Percentiles rank a stretch among this genome's conserved stretches.
phyloP scores from a whole-genome alignment of 768 basidiomycete genomes.

The Rubroboletus satanas region DNA sequence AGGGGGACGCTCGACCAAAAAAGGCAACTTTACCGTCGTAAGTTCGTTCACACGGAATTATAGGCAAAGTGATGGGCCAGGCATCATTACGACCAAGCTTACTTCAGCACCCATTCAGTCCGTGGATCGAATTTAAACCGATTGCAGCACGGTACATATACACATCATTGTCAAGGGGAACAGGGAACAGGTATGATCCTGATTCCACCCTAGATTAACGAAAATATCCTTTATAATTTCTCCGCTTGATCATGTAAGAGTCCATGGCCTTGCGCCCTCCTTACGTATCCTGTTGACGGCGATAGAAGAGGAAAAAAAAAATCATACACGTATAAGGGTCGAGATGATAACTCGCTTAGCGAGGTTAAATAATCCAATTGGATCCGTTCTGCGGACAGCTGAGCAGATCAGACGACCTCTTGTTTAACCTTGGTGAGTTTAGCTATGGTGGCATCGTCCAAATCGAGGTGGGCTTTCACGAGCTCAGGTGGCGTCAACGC shows the following conservation, averaged over 20 bases:
- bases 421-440: conserved; percentile 51
- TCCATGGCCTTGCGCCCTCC: background rate
- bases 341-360: background rate
- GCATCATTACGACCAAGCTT: background rate
- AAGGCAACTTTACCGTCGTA: too few species aligned
- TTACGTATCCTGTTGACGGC: background rate
- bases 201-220: background rate
- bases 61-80: background rate
- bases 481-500: conserved; percentile 54
- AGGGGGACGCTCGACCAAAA: too few species aligned
- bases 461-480: conserved; percentile 57
- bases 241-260: background rate
- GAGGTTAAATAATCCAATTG: background rate
- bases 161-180: background rate
- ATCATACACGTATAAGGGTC: conserved; percentile 11
- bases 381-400: background rate
- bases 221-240: background rate
- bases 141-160: conserved; percentile 1
- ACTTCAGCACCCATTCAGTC: background rate
- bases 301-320: background rate
- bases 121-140: background rate
- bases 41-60: too few species aligned
- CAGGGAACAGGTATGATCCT: background rate
- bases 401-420: conserved; percentile 38
- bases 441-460: conserved; percentile 49